These are phyloP conservation scores for Rhizophora apiculata DNA, from an alignment of 345 rosid genomes.

Conservation along the genomic window DNA sequence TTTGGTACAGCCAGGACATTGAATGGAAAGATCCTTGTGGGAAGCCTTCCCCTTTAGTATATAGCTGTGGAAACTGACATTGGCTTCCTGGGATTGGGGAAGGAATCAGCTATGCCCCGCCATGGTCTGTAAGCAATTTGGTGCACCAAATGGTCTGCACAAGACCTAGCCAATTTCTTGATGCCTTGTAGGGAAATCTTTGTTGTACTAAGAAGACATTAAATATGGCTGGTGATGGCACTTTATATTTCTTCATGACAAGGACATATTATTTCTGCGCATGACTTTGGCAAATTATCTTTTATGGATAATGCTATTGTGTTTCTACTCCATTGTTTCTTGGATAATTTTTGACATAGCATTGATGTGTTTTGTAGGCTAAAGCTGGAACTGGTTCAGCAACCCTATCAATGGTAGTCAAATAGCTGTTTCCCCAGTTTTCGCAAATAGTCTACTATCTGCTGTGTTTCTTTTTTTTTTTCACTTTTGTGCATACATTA, in stretches of 20 bases:
- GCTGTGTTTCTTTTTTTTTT: neutral
- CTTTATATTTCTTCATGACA: neutral
- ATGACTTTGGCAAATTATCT: neutral
- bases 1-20: too few relatives aligned
- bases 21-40: too few relatives aligned
- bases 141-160: too few relatives aligned
- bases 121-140: too few relatives aligned
- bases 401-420: slow-evolving; percentile 83
- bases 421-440: neutral
- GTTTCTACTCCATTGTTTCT: neutral
- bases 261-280: neutral
- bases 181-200: neutral
- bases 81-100: too few relatives aligned
- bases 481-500: too few relatives aligned
- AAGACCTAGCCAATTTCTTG: too few relatives aligned
- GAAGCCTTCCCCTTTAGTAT: too few relatives aligned
- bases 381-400: slow-evolving; percentile 99
- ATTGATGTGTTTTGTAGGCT: slow-evolving; percentile 52
- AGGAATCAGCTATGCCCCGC: too few relatives aligned
- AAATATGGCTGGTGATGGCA: neutral
- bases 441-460: neutral
- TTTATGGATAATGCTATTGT: neutral
- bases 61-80: too few relatives aligned
- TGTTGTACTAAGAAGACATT: neutral
- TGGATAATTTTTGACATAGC: neutral